Conservation (phyloP, 2,329 filamentous ascomycete species). For the Fusarium pseudonygamai region DNA sequence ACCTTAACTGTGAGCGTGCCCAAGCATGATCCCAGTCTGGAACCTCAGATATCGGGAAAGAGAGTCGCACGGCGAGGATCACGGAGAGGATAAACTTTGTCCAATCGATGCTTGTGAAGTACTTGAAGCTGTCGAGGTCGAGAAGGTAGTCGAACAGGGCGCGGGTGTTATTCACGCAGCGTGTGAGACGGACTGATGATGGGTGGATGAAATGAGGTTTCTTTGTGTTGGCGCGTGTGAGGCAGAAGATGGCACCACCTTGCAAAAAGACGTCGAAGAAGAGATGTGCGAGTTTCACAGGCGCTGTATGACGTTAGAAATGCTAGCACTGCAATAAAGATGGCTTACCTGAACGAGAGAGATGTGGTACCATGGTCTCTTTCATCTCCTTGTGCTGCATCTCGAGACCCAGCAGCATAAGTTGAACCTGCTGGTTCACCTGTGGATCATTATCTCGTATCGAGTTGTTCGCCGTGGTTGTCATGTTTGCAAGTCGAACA, state of each 20-base stretch:
- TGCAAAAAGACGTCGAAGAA: conserved; percentile 53
- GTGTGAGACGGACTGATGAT: conserved; percentile 32
- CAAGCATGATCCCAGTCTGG: conserved; percentile 50
- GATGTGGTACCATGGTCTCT: conserved; percentile 46
- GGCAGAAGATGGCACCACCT: conserved; percentile 50
- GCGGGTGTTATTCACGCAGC: conserved; percentile 41
- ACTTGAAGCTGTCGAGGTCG: conserved; percentile 43
- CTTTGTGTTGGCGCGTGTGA: conserved; percentile 10
- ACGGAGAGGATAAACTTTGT: conserved; percentile 51
- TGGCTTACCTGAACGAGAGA: conserved; percentile 41
- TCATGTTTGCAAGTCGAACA: conserved; percentile 53
- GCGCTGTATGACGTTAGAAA: conserved; percentile 34
- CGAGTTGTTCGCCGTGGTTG: conserved; percentile 50
- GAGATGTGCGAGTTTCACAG: conserved; percentile 46
- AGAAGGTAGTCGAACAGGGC: conserved; percentile 48
- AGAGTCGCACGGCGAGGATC: conserved; percentile 57
- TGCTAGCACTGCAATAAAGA: conserved; percentile 2
- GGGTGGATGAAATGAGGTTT: conserved; percentile 21
- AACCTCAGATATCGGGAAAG: conserved; percentile 54
- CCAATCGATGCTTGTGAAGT: conserved; percentile 58
- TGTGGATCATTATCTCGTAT: conserved; percentile 42
- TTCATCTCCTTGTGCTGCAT: conserved; percentile 56
- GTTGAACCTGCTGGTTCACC: conserved; percentile 52
- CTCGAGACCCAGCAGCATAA: conserved; percentile 60
- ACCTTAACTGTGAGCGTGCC: conserved; percentile 52